Percentiles rank a stretch among this genome's conserved stretches.
phyloP scores from a whole-genome alignment of 2,329 filamentous ascomycete genomes.

The Cladophialophora carrionii region DNA sequence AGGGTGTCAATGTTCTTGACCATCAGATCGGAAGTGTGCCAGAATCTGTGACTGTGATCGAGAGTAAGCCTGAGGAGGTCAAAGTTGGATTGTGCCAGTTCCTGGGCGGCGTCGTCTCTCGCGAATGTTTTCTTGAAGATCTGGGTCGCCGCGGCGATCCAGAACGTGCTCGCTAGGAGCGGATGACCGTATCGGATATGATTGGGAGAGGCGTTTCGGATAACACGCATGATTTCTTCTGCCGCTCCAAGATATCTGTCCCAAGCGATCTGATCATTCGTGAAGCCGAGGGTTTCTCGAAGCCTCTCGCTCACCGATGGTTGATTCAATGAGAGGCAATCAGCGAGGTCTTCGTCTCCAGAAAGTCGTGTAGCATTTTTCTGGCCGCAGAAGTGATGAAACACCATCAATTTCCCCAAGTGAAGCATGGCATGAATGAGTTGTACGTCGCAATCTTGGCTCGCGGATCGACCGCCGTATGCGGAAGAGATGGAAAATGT shows the following conservation, averaged over 20 bases:
- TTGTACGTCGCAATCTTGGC: conserved; percentile 7
- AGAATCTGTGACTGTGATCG: conserved; percentile 9
- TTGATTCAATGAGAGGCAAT: not conserved
- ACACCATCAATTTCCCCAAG: conserved; percentile 5
- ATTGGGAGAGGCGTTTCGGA: conserved; percentile 8
- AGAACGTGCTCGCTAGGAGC: conserved; percentile 13
- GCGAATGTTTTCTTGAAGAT: conserved; percentile 11
- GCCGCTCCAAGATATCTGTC: conserved; percentile 13
- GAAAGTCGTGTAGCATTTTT: not conserved
- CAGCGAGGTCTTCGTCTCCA: not conserved
- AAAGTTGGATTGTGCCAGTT: conserved; percentile 14
- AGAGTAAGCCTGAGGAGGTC: conserved; percentile 15
- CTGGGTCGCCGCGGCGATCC: conserved; percentile 15
- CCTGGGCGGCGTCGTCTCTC: conserved; percentile 2
- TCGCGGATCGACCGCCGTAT: not conserved
- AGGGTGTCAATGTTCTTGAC: conserved; percentile 19
- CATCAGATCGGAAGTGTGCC: conserved; percentile 15
- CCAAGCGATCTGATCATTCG: conserved; percentile 7
- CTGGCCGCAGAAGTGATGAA: conserved; percentile 4
- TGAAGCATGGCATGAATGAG: conserved; percentile 14
- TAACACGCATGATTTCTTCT: conserved; percentile 13
- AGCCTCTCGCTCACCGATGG: conserved; percentile 5
- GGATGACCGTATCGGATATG: conserved; percentile 20
- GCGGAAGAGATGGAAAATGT: conserved; percentile 8
- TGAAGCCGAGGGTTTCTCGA: conserved; percentile 10